phyloP scores from a whole-genome alignment of 108 stramenopile genomes.

The Schizochytrium sp. region DNA sequence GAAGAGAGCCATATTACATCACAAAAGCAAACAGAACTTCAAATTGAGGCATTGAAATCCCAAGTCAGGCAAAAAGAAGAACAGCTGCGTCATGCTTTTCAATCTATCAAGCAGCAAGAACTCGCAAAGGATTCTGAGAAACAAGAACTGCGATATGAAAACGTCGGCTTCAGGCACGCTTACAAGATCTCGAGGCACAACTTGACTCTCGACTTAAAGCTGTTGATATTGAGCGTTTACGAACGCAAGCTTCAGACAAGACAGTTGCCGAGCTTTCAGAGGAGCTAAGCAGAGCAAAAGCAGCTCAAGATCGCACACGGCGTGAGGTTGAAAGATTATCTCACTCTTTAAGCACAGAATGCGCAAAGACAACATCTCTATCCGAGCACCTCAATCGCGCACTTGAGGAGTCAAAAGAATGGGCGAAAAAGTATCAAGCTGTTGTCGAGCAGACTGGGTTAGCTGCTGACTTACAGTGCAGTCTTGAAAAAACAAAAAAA shows the following conservation, averaged over 20 bases:
- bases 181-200: background rate
- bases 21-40: background rate
- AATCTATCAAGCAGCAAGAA: background rate
- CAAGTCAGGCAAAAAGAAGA: background rate
- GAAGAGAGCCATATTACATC: background rate
- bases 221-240: background rate
- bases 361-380: conserved; percentile 16
- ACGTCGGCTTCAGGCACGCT: background rate
- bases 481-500: background rate
- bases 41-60: background rate
- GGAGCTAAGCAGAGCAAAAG: background rate
- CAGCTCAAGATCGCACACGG: background rate
- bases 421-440: background rate
- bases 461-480: background rate
- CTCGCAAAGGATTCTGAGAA: background rate
- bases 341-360: background rate
- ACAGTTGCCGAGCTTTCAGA: background rate
- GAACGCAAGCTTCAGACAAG: background rate
- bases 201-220: background rate
- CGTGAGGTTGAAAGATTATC: background rate
- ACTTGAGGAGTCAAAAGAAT: conserved; percentile 1
- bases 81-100: background rate
- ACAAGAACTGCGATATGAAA: background rate
- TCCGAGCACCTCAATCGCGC: conserved; percentile 32
- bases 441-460: background rate